These are phyloP conservation scores for Pseudogymnoascus sp. DNA, from an alignment of 2,329 filamentous ascomycete species.

Conservation along the genomic window DNA sequence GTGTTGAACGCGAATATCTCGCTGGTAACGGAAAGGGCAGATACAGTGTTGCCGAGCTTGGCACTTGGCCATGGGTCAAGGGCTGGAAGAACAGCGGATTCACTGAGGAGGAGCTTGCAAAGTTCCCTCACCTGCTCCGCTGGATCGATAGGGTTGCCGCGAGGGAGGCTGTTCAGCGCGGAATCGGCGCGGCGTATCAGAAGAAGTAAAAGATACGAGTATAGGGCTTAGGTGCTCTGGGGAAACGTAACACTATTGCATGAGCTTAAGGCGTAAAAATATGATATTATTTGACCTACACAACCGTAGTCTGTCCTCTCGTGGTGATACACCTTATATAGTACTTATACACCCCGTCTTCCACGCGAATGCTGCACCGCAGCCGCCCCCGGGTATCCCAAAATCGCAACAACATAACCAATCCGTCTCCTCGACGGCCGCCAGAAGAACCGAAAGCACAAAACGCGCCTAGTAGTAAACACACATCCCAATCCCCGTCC, in stretches of 20 bases:
- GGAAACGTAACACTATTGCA: neutral
- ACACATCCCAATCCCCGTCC: neutral
- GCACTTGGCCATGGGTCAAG: constrained; percentile 42
- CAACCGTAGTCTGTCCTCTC: neutral
- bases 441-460: constrained; percentile 5
- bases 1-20: constrained; percentile 40
- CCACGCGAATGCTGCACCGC: neutral
- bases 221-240: neutral
- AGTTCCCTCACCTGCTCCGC: constrained; percentile 42
- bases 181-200: neutral
- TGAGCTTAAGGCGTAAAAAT: neutral
- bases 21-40: constrained; percentile 45
- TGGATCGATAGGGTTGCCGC: constrained; percentile 45
- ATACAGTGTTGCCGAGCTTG: constrained; percentile 45
- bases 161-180: constrained; percentile 33
- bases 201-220: neutral
- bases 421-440: neutral
- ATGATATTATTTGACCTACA: constrained; percentile 7
- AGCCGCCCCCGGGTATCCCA: constrained; percentile 3
- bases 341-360: constrained; percentile 3
- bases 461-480: constrained; percentile 4
- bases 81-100: constrained; percentile 36
- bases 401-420: constrained; percentile 4
- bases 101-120: constrained; percentile 38
- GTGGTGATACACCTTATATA: constrained; percentile 2